Evolutionary conservation across 805 yeast species (phyloP).

Genomic region (Saturnispora besseyi): DNA sequence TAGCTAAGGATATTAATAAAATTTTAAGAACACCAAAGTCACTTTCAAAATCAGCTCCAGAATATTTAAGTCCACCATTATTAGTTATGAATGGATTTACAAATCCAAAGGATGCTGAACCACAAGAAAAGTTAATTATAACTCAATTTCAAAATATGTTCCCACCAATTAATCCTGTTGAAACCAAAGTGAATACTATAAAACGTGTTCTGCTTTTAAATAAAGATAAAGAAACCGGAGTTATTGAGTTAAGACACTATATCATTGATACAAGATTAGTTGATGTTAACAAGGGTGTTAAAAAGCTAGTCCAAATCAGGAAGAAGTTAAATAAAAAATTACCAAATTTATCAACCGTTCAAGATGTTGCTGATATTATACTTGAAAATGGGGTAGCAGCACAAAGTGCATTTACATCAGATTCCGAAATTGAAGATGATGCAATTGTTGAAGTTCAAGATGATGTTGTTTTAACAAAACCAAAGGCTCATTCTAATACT

Average conservation of each 20-base stretch:
- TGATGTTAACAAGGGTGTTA: conserved; percentile 64
- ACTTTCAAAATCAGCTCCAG: conserved; percentile 51
- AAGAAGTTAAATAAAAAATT: conserved; percentile 49
- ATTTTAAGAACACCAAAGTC: conserved; percentile 74
- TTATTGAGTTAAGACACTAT: conserved; percentile 81
- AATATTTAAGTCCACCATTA: conserved; percentile 73
- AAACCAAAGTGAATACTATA: conserved; percentile 62
- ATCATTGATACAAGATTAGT: conserved; percentile 80
- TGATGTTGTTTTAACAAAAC: conserved; percentile 19
- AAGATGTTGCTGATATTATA: conserved; percentile 75
- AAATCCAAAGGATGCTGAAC: conserved; percentile 52
- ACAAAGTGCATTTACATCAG: conserved; percentile 62
- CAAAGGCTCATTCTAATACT: conserved; percentile 13
- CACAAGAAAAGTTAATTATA: conserved; percentile 72
- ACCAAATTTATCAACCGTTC: conserved; percentile 59
- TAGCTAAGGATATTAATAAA: conserved; percentile 69
- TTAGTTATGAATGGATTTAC: conserved; percentile 88
- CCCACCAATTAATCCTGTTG: conserved; percentile 87
- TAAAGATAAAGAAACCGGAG: conserved; percentile 60
- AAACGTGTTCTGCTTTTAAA: conserved; percentile 79
- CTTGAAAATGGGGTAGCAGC: conserved; percentile 63
- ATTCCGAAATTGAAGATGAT: conserved; percentile 91
- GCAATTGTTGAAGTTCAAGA: conserved; percentile 55
- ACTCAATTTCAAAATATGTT: conserved; percentile 93
- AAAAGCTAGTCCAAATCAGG: conserved; percentile 57